Evolutionary conservation across 2,329 filamentous ascomycete species (phyloP).

Genomic region (Ophiostoma australiae): DNA sequence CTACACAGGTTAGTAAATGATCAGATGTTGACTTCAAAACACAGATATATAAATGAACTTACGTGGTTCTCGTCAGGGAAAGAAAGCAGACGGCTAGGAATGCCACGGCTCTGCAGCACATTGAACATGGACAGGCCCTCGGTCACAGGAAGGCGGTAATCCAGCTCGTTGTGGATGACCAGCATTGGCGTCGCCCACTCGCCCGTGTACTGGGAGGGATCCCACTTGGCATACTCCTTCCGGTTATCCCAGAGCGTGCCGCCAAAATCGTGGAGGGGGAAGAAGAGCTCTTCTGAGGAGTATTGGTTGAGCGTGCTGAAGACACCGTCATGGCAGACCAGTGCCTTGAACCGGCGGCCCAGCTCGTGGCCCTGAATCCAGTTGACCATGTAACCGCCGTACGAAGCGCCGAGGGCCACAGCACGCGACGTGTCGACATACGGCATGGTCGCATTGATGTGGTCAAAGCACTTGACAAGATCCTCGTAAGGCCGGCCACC

Average conservation of each 20-base stretch:
- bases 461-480: constrained; percentile 71
- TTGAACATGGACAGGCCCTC: constrained; percentile 86
- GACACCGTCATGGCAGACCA: constrained; percentile 84
- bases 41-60: constrained; percentile 40
- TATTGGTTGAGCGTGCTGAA: constrained; percentile 67
- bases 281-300: constrained; percentile 64
- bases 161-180: constrained; percentile 78
- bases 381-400: constrained; percentile 75
- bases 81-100: constrained; percentile 72
- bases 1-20: constrained; percentile 28
- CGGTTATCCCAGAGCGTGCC: constrained; percentile 58
- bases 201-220: constrained; percentile 57
- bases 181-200: constrained; percentile 85
- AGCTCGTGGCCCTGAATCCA: constrained; percentile 88
- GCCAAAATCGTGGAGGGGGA: constrained; percentile 63
- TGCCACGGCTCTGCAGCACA: constrained; percentile 67
- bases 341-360: constrained; percentile 77
- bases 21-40: too few relatives aligned
- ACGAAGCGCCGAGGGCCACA: constrained; percentile 70
- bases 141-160: constrained; percentile 80
- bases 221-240: constrained; percentile 62
- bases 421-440: constrained; percentile 66
- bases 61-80: constrained; percentile 69
- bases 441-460: constrained; percentile 59
- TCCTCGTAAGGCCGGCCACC: constrained; percentile 81